Evolutionary conservation across 345 rosid genomes (phyloP).

Genomic region (Cardiospermum halicacabum): DNA sequence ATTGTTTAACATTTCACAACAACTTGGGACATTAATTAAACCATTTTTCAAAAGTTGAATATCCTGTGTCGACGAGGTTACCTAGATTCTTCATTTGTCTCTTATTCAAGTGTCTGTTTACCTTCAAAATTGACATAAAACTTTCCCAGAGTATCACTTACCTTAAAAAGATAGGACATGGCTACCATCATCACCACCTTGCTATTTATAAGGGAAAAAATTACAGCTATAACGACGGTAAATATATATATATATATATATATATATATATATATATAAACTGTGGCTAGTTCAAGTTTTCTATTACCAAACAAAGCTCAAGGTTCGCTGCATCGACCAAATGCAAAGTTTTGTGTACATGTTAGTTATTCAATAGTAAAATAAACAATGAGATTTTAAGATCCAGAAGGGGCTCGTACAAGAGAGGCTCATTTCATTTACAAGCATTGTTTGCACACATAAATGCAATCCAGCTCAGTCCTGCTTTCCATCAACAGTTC

Average conservation of each 20-base stretch:
- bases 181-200: neutral
- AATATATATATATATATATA: too few species aligned
- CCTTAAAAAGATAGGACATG: too few species aligned
- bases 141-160: too few species aligned
- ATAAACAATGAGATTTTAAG: neutral
- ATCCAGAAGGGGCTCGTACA: neutral
- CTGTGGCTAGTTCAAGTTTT: neutral
- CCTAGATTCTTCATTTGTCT: neutral
- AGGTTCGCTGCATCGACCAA: neutral
- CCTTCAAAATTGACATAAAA: too few species aligned
- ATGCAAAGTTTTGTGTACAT: neutral
- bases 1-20: too few species aligned
- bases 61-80: too few species aligned
- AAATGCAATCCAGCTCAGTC: slow-evolving; percentile 12
- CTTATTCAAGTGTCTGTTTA: neutral
- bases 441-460: neutral
- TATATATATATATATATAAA: too few species aligned
- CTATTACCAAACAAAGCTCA: neutral
- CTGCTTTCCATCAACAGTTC: slow-evolving; percentile 23
- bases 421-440: slow-evolving; percentile 1
- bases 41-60: too few species aligned
- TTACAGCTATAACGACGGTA: neutral
- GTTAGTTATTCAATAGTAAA: neutral
- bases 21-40: neutral
- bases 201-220: neutral